Evolutionary conservation across 2,329 filamentous ascomycete species (phyloP), one percentile per base, ranked within the genome.

Genomic region (Acrodontium crateriforme): DNA sequence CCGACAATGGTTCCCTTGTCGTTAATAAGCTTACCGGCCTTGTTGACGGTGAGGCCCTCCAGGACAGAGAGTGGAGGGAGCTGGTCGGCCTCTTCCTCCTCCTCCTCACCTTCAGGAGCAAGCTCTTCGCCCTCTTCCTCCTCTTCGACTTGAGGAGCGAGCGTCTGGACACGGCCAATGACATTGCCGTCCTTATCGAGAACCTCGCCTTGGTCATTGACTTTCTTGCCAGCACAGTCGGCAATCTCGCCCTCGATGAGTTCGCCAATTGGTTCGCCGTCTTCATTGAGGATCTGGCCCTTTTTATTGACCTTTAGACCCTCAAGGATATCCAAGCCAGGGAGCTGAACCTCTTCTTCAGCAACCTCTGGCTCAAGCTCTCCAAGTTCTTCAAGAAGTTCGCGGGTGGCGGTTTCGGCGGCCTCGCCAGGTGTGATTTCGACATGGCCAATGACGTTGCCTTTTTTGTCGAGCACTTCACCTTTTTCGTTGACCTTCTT

Each of bases 301-400:
- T 69, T 69, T 55, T 68, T 69, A 53, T 69, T 69, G 50, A 69
- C 58, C 48, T 67, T 67, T 29, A 63, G 54, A 41, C 65, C 60
- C 44, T 68, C 53, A 25, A 67, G 42, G 42, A 65, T 64, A 31
- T 60, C 53, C 23, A 50, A 53, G 37, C 56, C 40, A 29, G 34
- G 35, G 16, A 36, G n/a, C 13, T 23, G 40, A 42, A 61, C 46
- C 40, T 37, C 43, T 10, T 10, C 10, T 8, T 22, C 10, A 22
- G 20, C 20, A n/a, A n/a, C n/a, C 28, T 43, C 40, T 27, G 42
- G 38, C 24, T 45, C 39, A 12, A 46, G 42, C 39, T 32, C 56
- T n/a, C 58, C 57, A 6, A 52, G 45, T 36, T 63, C 60, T 18
- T 58, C 59, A 20, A 65, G 54, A 27, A 56, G 56, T 35, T 44